phyloP scores from a whole-genome alignment of 1,284 basidiomycete species.

The Leccinum cinnamomeum region DNA sequence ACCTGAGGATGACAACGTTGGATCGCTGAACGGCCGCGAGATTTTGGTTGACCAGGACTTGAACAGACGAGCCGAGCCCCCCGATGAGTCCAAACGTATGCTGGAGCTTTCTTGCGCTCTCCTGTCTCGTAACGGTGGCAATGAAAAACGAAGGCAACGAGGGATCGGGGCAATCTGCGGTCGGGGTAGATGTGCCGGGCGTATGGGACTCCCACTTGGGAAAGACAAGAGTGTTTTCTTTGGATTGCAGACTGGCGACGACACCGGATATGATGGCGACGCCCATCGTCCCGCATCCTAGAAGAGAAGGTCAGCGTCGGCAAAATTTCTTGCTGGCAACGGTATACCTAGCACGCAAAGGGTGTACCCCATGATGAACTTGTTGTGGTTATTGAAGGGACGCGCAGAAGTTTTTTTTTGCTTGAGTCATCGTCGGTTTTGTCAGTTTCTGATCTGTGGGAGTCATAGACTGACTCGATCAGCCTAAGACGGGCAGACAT shows the following conservation, averaged over 20 bases:
- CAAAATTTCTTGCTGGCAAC: neutral
- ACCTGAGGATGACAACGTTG: slow-evolving; percentile 91
- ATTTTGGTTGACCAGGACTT: slow-evolving; percentile 73
- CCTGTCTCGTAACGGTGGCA: slow-evolving; percentile 83
- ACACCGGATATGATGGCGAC: slow-evolving; percentile 93
- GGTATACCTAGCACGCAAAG: slow-evolving; percentile 40
- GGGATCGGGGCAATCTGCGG: slow-evolving; percentile 51
- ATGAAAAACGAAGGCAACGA: slow-evolving; percentile 83
- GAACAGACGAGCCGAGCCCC: slow-evolving; percentile 59
- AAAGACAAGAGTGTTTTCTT: slow-evolving; percentile 34
- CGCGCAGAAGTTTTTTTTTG: neutral
- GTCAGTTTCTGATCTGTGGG: no score
- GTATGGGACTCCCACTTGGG: slow-evolving; percentile 82
- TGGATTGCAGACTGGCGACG: slow-evolving; percentile 66
- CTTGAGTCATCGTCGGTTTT: slow-evolving; percentile 16
- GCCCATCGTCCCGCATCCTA: slow-evolving; percentile 99
- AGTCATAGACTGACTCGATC: neutral
- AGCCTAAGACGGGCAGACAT: slow-evolving; percentile 34
- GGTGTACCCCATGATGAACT: slow-evolving; percentile 39
- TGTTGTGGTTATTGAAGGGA: slow-evolving; percentile 1
- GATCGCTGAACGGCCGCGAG: slow-evolving; percentile 70
- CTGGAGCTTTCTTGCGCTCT: slow-evolving; percentile 73
- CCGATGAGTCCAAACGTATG: slow-evolving; percentile 62
- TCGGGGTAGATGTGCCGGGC: slow-evolving; percentile 79
- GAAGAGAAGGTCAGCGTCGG: slow-evolving; percentile 11